Conservation (phyloP, 1,139 yeast species). For the Protomyces pachydermus region DNA sequence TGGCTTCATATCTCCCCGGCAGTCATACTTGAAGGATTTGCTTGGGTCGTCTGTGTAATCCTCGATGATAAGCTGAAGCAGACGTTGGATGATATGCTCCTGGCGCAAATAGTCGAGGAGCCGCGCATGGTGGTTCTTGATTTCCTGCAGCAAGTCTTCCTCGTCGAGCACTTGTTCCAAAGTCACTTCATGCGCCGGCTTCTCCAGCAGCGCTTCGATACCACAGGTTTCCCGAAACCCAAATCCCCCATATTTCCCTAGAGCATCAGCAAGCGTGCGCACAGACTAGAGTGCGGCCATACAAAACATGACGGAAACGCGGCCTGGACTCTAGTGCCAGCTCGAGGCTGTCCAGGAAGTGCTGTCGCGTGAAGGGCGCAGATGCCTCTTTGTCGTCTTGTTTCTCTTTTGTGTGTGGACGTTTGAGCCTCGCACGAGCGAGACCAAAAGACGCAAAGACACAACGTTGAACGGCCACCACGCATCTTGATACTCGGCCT, state of each 20-base stretch:
- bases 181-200: slow-evolving; percentile 44
- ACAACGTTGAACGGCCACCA: too few species aligned
- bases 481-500: too few species aligned
- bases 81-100: slow-evolving; percentile 58
- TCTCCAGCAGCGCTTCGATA: slow-evolving; percentile 66
- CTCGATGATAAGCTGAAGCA: slow-evolving; percentile 64
- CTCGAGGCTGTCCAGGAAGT: too few species aligned
- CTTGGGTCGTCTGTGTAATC: slow-evolving; percentile 36
- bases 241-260: slow-evolving; percentile 20
- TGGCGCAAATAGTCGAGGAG: slow-evolving; percentile 75
- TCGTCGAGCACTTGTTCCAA: slow-evolving; percentile 74
- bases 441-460: too few species aligned
- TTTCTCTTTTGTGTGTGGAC: too few species aligned
- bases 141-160: slow-evolving; percentile 77
- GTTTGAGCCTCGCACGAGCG: too few species aligned
- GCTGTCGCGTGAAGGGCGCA: too few species aligned
- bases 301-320: neutral
- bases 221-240: slow-evolving; percentile 19
- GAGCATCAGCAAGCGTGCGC: neutral
- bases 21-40: slow-evolving; percentile 41
- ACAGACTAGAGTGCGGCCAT: neutral
- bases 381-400: too few species aligned
- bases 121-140: slow-evolving; percentile 74
- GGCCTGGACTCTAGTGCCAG: neutral
- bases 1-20: slow-evolving; percentile 37